Conservation (phyloP, 1,139 yeast genomes). For the Debaryomyces robertsiae region DNA sequence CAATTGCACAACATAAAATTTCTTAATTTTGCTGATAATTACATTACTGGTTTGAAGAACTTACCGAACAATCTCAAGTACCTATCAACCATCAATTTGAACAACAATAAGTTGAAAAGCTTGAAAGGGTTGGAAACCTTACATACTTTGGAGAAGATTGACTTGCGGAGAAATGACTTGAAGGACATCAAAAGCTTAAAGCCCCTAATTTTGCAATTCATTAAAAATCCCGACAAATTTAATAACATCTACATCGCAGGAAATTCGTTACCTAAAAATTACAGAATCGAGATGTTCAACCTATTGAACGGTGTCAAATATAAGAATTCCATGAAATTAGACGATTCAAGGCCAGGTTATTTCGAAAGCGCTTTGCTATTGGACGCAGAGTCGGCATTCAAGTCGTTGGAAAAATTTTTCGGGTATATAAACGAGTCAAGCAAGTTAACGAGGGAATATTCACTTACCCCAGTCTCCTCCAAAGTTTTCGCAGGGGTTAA, state of each 20-base stretch:
- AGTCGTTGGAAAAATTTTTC: conserved; percentile 46
- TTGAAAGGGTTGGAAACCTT: conserved; percentile 55
- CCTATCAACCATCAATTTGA: conserved; percentile 54
- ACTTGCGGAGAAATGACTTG: conserved; percentile 56
- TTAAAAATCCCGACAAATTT: conserved; percentile 32
- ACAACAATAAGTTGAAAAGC: conserved; percentile 51
- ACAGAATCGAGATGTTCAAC: conserved; percentile 57
- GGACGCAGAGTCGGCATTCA: conserved; percentile 51
- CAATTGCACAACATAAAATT: conserved; percentile 53
- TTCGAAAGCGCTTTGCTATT: conserved; percentile 58
- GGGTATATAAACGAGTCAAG: conserved; percentile 18
- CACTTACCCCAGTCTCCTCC: conserved; percentile 5
- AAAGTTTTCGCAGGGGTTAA: conserved; percentile 1
- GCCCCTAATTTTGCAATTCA: conserved; percentile 42
- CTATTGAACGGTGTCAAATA: conserved; percentile 55
- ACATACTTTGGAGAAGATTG: conserved; percentile 52
- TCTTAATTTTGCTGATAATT: conserved; percentile 59
- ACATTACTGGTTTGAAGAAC: conserved; percentile 40
- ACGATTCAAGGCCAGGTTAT: conserved; percentile 66
- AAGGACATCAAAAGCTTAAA: conserved; percentile 31
- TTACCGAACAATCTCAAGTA: conserved; percentile 45
- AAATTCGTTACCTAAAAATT: conserved; percentile 51
- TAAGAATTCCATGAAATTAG: conserved; percentile 51
- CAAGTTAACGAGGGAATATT: conserved; percentile 2
- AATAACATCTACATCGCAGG: conserved; percentile 41